Evolutionary conservation across 2,329 filamentous ascomycete genomes (phyloP).

Genomic region (Penicillium sp.): DNA sequence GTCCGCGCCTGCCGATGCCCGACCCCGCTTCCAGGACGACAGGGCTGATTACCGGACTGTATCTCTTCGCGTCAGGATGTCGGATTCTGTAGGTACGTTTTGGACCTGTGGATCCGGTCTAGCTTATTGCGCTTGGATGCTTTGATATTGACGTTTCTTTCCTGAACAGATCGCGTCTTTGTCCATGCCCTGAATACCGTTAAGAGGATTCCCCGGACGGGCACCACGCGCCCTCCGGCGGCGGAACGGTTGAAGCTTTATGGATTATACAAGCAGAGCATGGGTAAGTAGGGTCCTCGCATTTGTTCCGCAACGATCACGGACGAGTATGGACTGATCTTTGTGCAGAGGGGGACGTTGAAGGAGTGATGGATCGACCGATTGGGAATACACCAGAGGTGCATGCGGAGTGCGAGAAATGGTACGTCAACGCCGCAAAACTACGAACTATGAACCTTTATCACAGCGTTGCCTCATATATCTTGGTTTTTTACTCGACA

Average conservation of each 20-base stretch:
- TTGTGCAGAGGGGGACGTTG: conserved; percentile 78
- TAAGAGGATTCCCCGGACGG: conserved; percentile 93
- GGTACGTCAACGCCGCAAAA: conserved; percentile 44
- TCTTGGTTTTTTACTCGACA: not conserved
- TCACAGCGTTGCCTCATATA: not conserved
- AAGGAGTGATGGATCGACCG: conserved; percentile 88
- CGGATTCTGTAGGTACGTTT: conserved; percentile 49
- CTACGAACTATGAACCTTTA: not conserved
- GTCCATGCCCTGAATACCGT: conserved; percentile 98
- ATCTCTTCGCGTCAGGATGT: conserved; percentile 38
- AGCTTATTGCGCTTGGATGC: not conserved
- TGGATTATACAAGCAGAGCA: conserved; percentile 97
- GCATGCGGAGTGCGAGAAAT: conserved; percentile 64
- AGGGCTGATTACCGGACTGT: conserved; percentile 25
- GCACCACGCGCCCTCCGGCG: conserved; percentile 82
- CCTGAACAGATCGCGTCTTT: conserved; percentile 83
- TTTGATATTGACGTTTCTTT: conserved; percentile 5
- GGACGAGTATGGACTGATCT: conserved; percentile 7
- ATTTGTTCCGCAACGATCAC: not conserved
- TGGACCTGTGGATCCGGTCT: not conserved
- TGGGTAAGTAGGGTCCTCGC: conserved; percentile 56
- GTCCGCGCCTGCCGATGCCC: conserved; percentile 26
- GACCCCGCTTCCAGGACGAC: conserved; percentile 36
- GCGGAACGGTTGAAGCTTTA: conserved; percentile 86
- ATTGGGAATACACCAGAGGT: conserved; percentile 52